phyloP scores from a whole-genome alignment of 1,139 yeast genomes.

The Geotrichum phurueaensis region DNA sequence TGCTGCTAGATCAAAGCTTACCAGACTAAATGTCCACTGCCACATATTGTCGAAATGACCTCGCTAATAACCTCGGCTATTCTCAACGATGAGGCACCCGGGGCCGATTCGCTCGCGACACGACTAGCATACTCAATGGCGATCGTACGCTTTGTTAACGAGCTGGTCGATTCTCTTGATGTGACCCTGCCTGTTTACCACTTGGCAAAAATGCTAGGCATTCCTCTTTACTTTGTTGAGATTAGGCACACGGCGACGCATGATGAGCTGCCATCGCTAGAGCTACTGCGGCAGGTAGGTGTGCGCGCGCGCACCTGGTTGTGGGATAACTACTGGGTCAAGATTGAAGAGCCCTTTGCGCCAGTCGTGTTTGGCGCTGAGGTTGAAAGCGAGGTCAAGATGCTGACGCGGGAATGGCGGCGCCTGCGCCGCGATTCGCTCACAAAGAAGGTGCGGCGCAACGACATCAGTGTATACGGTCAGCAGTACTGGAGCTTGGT shows the following conservation, averaged over 20 bases:
- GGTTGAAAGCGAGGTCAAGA: constrained; percentile 26
- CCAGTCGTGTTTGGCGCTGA: constrained; percentile 22
- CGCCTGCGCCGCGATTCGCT: constrained; percentile 44
- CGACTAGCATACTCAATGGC: constrained; percentile 68
- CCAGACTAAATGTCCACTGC: constrained; percentile 63
- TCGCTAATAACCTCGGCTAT: constrained; percentile 52
- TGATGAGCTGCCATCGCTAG: constrained; percentile 69
- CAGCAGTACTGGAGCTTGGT: background rate
- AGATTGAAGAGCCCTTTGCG: constrained; percentile 27
- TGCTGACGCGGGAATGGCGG: constrained; percentile 34
- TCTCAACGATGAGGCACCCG: constrained; percentile 41
- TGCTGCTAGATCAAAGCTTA: constrained; percentile 48
- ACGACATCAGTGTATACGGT: background rate
- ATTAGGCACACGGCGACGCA: constrained; percentile 89
- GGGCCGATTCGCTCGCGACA: constrained; percentile 29
- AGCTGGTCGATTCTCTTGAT: constrained; percentile 81
- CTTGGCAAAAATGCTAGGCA: constrained; percentile 59
- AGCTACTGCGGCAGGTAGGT: constrained; percentile 54
- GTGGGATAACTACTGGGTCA: constrained; percentile 64
- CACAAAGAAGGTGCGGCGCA: constrained; percentile 31
- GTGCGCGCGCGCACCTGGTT: constrained; percentile 70
- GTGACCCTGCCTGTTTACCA: constrained; percentile 74
- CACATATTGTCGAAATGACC: constrained; percentile 75
- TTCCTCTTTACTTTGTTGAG: constrained; percentile 86
- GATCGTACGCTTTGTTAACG: constrained; percentile 74